These are phyloP conservation scores for Cucurbita pepo DNA, from an alignment of 306 rosid species.

Conservation along the genomic window DNA sequence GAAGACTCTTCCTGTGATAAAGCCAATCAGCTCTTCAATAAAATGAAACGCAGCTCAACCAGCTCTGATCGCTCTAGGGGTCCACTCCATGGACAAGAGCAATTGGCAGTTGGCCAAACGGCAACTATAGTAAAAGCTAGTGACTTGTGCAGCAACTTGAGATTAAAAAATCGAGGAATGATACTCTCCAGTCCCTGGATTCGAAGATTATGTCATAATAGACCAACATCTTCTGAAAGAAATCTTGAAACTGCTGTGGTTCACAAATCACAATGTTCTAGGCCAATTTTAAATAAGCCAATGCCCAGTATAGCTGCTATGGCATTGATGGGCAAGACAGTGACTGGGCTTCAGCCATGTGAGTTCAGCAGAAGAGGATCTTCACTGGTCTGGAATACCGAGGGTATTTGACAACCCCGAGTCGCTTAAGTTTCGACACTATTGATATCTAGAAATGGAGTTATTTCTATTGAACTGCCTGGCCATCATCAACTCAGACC, in stretches of 20 bases:
- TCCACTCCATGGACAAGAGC: conserved; percentile 17
- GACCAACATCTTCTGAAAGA: conserved; percentile 16
- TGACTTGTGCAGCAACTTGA: conserved; percentile 14
- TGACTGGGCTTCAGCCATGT: conserved; percentile 32
- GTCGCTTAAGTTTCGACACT: not conserved
- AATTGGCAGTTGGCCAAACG: conserved; percentile 8
- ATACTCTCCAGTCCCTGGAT: conserved; percentile 82
- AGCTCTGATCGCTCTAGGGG: conserved; percentile 22
- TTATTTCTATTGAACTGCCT: not conserved
- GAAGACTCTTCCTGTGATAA: conserved; percentile 35
- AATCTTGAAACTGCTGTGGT: conserved; percentile 19
- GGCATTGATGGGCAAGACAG: conserved; percentile 83
- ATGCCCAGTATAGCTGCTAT: conserved; percentile 88
- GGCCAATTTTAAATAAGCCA: conserved; percentile 18
- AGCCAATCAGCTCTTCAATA: conserved; percentile 13
- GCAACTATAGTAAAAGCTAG: conserved; percentile 13
- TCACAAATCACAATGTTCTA: conserved; percentile 21
- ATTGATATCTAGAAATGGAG: not conserved
- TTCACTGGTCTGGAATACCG: conserved; percentile 44
- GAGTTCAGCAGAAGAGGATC: conserved; percentile 40
- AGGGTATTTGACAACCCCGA: conserved; percentile 14
- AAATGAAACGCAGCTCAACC: conserved; percentile 15
- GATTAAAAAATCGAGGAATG: conserved; percentile 21
- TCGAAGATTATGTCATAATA: conserved; percentile 42
- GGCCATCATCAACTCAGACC: not conserved